Evolutionary conservation across 768 basidiomycete genomes (phyloP).

Genomic region (Mycena venus): DNA sequence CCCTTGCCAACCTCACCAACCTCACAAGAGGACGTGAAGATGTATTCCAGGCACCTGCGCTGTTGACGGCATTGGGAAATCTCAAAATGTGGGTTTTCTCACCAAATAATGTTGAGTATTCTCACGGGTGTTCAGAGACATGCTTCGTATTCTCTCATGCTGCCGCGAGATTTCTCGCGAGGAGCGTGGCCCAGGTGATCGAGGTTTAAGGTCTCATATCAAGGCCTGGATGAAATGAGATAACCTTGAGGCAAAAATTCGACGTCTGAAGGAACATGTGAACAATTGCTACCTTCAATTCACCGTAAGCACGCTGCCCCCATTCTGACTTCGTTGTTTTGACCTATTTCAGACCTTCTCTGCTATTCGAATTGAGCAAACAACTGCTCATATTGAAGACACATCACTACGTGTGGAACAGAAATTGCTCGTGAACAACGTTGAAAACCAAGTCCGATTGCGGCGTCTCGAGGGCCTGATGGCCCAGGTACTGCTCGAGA

Average conservation of each 20-base stretch:
- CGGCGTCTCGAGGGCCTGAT: slow-evolving; percentile 14
- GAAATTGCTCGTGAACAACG: background rate
- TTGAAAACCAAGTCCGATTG: slow-evolving; percentile 13
- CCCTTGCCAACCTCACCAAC: background rate
- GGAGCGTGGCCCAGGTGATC: background rate
- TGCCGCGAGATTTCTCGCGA: background rate
- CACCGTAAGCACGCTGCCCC: background rate
- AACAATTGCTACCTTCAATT: slow-evolving; percentile 18
- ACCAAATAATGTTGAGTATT: too few species aligned
- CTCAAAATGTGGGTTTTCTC: slow-evolving; percentile 3
- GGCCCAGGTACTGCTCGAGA: background rate
- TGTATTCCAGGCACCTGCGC: background rate
- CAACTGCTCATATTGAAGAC: background rate
- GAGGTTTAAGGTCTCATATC: too few species aligned
- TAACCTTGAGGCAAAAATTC: slow-evolving; percentile 12
- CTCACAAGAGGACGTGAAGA: background rate
- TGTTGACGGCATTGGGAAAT: background rate
- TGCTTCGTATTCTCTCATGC: background rate
- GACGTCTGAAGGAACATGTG: slow-evolving; percentile 12
- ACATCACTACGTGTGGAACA: slow-evolving; percentile 9
- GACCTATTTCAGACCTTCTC: slow-evolving; percentile 16
- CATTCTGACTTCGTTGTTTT: background rate
- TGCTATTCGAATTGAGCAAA: slow-evolving; percentile 20
- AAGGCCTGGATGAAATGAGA: slow-evolving; percentile 28
- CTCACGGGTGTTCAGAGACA: background rate